These are phyloP conservation scores for Neoboletus magnificus DNA, from an alignment of 768 basidiomycete genomes.

Conservation along the genomic window DNA sequence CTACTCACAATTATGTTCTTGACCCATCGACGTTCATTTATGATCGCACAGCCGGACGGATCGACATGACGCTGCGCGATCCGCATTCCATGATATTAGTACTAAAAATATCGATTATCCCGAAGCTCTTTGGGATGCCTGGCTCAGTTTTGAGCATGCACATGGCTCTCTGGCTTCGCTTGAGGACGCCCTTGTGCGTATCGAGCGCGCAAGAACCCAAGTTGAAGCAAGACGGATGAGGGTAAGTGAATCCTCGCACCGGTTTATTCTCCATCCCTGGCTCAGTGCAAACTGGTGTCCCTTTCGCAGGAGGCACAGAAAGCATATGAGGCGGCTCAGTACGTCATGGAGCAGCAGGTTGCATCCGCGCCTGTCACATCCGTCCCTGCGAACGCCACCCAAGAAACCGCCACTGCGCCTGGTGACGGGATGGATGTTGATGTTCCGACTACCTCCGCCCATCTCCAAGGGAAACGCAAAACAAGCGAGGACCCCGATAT, in stretches of 20 bases:
- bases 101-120: slow-evolving; percentile 89
- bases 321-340: slow-evolving; percentile 50
- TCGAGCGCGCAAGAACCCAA: slow-evolving; percentile 62
- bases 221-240: slow-evolving; percentile 62
- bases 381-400: slow-evolving; percentile 5
- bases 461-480: slow-evolving; percentile 56
- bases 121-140: slow-evolving; percentile 89
- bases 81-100: slow-evolving; percentile 62
- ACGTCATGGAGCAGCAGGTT: slow-evolving; percentile 40
- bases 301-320: slow-evolving; percentile 58
- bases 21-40: neutral
- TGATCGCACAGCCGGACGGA: slow-evolving; percentile 44
- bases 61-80: slow-evolving; percentile 57
- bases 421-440: slow-evolving; percentile 43
- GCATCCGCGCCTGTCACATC: slow-evolving; percentile 31
- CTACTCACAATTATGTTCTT: neutral
- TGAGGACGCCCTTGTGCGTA: slow-evolving; percentile 57
- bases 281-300: neutral
- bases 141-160: slow-evolving; percentile 82
- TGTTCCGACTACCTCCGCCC: slow-evolving; percentile 28
- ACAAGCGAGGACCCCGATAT: slow-evolving; percentile 47
- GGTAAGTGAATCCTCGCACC: slow-evolving; percentile 36
- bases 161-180: slow-evolving; percentile 71
- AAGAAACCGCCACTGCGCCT: neutral
- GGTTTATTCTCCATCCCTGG: neutral